A percentile compares a stretch with the other conserved stretches of the same genome.
Evolutionary conservation across 2,329 filamentous ascomycete genomes (phyloP).

Genomic region (Pseudogymnoascus sp.): DNA sequence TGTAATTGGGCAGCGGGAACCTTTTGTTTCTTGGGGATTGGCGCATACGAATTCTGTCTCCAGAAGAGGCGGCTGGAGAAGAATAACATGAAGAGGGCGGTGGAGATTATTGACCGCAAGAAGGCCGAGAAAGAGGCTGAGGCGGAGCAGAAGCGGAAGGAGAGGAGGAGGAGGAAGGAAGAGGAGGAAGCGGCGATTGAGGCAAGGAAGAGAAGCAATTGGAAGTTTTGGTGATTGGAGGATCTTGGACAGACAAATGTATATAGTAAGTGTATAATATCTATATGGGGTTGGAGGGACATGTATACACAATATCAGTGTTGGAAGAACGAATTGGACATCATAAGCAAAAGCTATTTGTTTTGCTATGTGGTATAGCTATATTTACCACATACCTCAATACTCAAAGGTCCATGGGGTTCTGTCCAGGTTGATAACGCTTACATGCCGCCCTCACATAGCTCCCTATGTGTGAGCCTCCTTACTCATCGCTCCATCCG

Average conservation of each 20-base stretch:
- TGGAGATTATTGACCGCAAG: slow-evolving; percentile 72
- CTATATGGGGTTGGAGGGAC: not conserved
- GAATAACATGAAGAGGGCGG: slow-evolving; percentile 73
- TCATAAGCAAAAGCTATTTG: not conserved
- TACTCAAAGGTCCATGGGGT: too few species aligned
- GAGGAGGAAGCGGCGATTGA: slow-evolving; percentile 30
- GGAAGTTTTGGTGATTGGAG: slow-evolving; percentile 4
- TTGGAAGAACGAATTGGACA: not conserved
- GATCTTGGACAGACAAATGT: not conserved
- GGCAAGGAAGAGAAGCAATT: slow-evolving; percentile 6
- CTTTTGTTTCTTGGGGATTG: slow-evolving; percentile 61
- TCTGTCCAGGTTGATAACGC: too few species aligned
- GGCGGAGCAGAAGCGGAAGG: slow-evolving; percentile 29
- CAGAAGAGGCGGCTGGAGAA: slow-evolving; percentile 65
- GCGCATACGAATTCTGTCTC: slow-evolving; percentile 78
- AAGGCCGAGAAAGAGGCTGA: slow-evolving; percentile 54
- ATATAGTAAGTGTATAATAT: slow-evolving; percentile 9
- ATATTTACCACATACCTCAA: too few species aligned
- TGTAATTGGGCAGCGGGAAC: slow-evolving; percentile 80
- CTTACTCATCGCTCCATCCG: slow-evolving; percentile 59
- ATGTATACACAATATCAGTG: not conserved
- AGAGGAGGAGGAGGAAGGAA: slow-evolving; percentile 35
- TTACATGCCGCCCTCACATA: too few species aligned
- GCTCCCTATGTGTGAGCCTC: not conserved
- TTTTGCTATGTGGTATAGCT: not conserved